Percentiles rank a stretch among this genome's conserved stretches.
These are phyloP conservation scores for Arthroderma sp. DNA, from an alignment of 2,329 filamentous ascomycete species.

Conservation along the genomic window DNA sequence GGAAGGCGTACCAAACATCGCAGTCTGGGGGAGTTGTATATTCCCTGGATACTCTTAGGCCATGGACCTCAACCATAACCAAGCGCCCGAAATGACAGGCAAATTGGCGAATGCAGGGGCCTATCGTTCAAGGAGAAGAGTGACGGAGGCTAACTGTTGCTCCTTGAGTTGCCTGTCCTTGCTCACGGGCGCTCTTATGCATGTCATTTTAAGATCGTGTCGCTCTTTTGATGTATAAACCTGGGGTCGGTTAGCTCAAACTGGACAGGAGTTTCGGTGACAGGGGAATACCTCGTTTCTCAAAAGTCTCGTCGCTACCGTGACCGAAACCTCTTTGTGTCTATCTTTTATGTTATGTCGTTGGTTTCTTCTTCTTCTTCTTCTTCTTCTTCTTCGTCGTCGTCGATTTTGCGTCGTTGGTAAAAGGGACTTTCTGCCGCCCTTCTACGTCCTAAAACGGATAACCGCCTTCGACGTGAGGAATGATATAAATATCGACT, in stretches of 20 bases:
- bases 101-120: not conserved
- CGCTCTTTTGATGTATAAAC: not conserved
- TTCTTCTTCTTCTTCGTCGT: not conserved
- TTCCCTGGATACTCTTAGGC: not conserved
- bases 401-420: not conserved
- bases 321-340: not conserved
- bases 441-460: not conserved
- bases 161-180: not conserved
- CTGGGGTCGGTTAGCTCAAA: not conserved
- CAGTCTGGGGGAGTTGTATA: not conserved
- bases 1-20: not conserved
- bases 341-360: not conserved
- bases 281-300: not conserved
- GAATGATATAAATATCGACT: too few relatives aligned
- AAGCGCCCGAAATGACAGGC: too few relatives aligned
- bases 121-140: not conserved
- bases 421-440: not conserved
- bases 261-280: not conserved
- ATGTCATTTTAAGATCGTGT: not conserved
- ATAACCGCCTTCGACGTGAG: not conserved
- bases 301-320: not conserved
- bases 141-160: not conserved
- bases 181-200: not conserved
- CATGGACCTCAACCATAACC: too few relatives aligned
- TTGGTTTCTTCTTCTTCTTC: not conserved